Conservation (phyloP, 2,329 filamentous ascomycete genomes). For the Penicillium sp. region DNA sequence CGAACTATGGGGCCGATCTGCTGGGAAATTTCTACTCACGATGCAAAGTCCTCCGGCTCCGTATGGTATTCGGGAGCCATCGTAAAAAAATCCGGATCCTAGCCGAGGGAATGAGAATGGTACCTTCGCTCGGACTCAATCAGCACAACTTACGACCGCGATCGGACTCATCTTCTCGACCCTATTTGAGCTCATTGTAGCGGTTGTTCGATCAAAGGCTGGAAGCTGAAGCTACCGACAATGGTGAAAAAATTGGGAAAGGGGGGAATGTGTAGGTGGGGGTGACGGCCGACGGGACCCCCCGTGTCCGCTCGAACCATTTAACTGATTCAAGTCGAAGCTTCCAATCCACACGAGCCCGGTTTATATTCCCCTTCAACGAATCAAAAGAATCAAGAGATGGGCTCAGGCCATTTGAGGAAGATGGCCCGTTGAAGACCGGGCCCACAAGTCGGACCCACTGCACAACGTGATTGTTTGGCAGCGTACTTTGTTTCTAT, state of each 20-base stretch:
- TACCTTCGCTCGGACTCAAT: not conserved
- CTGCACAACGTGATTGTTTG: not conserved
- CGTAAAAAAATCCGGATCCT: conserved; percentile 18
- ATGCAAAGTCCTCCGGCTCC: conserved; percentile 15
- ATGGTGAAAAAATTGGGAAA: not conserved
- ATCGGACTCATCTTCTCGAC: conserved; percentile 1
- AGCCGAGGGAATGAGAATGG: not conserved
- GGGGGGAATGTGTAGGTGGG: not conserved
- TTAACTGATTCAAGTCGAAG: not conserved
- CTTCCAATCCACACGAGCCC: not conserved
- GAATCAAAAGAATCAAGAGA: not conserved
- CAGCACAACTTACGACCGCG: conserved; percentile 5
- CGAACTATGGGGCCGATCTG: not conserved
- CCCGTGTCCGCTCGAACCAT: not conserved
- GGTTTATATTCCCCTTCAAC: not conserved
- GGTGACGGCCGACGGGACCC: not conserved
- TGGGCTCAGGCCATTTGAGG: not conserved
- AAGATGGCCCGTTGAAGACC: not conserved
- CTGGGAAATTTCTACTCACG: conserved; percentile 8
- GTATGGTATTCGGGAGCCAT: not conserved
- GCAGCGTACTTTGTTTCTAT: not conserved
- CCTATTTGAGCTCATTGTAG: not conserved
- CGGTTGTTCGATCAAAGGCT: not conserved
- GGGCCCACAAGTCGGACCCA: not conserved
- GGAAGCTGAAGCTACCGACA: not conserved